Conservation (phyloP, 768 basidiomycete genomes). For the Trametes cingulata region DNA sequence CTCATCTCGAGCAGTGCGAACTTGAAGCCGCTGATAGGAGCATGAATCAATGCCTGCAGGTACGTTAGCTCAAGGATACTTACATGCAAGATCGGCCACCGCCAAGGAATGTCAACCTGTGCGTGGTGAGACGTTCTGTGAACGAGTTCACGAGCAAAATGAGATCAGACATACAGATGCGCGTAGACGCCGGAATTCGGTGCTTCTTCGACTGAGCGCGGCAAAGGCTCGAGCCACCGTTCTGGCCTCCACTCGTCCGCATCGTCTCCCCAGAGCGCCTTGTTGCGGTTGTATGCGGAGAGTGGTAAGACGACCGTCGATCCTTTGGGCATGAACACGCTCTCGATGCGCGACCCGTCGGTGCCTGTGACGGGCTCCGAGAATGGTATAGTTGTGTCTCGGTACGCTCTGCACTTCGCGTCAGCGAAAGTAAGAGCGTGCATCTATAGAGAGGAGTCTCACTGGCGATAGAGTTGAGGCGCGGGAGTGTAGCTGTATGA, state of each 20-base stretch:
- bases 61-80: too few relatives aligned
- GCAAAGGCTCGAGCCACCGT: slow-evolving; percentile 50
- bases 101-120: slow-evolving; percentile 6
- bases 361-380: slow-evolving; percentile 44
- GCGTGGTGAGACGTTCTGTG: too few relatives aligned
- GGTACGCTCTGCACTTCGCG: slow-evolving; percentile 34
- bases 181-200: slow-evolving; percentile 22
- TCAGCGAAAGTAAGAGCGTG: neutral
- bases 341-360: slow-evolving; percentile 40
- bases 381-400: slow-evolving; percentile 61
- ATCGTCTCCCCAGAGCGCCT: slow-evolving; percentile 59
- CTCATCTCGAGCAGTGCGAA: slow-evolving; percentile 11
- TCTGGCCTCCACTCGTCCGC: slow-evolving; percentile 61
- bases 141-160: neutral
- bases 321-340: slow-evolving; percentile 49
- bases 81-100: slow-evolving; percentile 4
- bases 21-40: neutral
- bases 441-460: neutral
- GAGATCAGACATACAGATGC: slow-evolving; percentile 23
- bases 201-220: slow-evolving; percentile 12
- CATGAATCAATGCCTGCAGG: too few relatives aligned
- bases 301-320: slow-evolving; percentile 45
- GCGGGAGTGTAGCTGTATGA: slow-evolving; percentile 50
- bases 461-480: slow-evolving; percentile 31
- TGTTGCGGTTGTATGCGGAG: slow-evolving; percentile 47